Percentiles rank a stretch among this genome's conserved stretches.
phyloP scores from a whole-genome alignment of 371 early-diverging fungal species.

The Neoconidiobolus thromboides region DNA sequence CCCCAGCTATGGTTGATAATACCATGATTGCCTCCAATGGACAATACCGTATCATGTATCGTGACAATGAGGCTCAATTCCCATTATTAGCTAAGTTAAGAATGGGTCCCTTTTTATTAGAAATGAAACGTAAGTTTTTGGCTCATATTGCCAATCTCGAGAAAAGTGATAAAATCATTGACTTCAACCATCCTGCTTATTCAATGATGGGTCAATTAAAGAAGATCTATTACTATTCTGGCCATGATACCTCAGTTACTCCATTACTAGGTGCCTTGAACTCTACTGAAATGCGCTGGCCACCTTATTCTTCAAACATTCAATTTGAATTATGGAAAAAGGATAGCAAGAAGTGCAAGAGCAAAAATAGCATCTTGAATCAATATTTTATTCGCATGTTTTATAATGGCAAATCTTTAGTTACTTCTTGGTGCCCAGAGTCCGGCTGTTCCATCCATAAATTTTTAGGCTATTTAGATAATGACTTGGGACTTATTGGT shows the following conservation, averaged over 20 bases:
- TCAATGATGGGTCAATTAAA: neutral
- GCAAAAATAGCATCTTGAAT: neutral
- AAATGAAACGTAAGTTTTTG: neutral
- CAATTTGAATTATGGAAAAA: neutral
- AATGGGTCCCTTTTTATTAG: neutral
- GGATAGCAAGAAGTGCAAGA: neutral
- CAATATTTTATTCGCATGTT: neutral
- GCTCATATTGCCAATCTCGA: neutral
- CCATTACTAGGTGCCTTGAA: neutral
- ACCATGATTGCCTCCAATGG: neutral
- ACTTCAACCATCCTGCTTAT: neutral
- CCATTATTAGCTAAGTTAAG: neutral
- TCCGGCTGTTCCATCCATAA: neutral
- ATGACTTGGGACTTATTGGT: neutral
- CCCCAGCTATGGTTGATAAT: neutral
- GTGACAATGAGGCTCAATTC: neutral
- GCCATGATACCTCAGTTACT: neutral
- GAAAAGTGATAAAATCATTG: neutral
- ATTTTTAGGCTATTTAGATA: neutral
- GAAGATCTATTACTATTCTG: neutral
- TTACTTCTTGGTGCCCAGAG: neutral
- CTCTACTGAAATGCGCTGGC: neutral
- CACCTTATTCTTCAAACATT: neutral
- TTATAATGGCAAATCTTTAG: neutral
- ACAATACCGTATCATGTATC: neutral